Conservation (phyloP, 192 early-diverging fungal genomes). For the Umbelopsis sp. region DNA sequence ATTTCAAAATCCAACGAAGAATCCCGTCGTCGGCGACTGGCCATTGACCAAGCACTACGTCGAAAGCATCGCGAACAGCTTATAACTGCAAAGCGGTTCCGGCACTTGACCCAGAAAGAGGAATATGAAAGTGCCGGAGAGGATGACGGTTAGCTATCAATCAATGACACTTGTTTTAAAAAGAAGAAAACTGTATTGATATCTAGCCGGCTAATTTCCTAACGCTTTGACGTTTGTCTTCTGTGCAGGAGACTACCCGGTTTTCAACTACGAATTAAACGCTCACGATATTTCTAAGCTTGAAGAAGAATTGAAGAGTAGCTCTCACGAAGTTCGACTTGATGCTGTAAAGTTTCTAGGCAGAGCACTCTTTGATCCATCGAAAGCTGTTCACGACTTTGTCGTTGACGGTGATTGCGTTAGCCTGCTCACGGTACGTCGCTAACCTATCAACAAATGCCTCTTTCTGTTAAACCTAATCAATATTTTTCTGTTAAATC, state of each 20-base stretch:
- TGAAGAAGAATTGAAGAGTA: constrained; percentile 23
- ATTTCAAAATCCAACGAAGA: constrained; percentile 52
- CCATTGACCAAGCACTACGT: constrained; percentile 59
- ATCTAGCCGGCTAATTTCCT: not conserved
- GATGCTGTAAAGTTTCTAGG: constrained; percentile 26
- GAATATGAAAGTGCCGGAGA: constrained; percentile 24
- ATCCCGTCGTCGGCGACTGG: constrained; percentile 51
- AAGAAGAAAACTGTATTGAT: not conserved
- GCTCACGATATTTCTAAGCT: constrained; percentile 19
- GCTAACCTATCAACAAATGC: not conserved
- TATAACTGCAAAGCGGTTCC: constrained; percentile 67
- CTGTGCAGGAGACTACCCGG: not conserved
- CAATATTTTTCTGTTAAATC: not conserved
- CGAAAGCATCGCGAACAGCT: constrained; percentile 68
- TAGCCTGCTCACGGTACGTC: constrained; percentile 22
- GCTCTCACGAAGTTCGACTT: constrained; percentile 20
- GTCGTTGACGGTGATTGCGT: constrained; percentile 35
- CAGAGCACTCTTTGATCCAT: constrained; percentile 29
- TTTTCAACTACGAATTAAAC: constrained; percentile 20
- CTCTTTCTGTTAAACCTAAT: not conserved
- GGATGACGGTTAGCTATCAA: constrained; percentile 20
- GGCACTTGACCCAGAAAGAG: constrained; percentile 35
- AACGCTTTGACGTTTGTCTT: not conserved
- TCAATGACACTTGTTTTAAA: not conserved
- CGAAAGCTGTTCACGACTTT: constrained; percentile 29